Percentiles rank a stretch among this genome's conserved stretches.
Conservation (phyloP, 2,329 filamentous ascomycete genomes). For the Sporothrix variecibatus region DNA sequence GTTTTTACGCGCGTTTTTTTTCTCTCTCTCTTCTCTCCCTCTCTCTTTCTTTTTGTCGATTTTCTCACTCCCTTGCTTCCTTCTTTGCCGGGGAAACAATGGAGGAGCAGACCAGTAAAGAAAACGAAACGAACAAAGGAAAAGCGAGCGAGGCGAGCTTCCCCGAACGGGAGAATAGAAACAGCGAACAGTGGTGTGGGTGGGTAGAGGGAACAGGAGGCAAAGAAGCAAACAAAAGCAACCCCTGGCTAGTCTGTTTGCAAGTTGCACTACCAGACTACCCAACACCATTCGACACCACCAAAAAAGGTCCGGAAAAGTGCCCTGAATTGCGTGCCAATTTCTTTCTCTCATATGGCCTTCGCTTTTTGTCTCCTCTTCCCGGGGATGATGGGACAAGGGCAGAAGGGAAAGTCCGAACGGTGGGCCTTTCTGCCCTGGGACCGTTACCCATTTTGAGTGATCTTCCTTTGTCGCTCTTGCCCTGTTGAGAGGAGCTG, state of each 20-base stretch:
- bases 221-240: background rate
- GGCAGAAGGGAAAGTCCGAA: background rate
- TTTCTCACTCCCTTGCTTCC: background rate
- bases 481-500: background rate
- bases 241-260: conserved; percentile 8
- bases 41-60: background rate
- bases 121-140: background rate
- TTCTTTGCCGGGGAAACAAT: background rate
- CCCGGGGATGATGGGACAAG: background rate
- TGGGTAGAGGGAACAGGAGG: background rate
- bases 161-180: conserved; percentile 2
- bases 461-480: background rate
- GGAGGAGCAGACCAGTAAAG: background rate
- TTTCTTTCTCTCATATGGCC: background rate
- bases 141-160: background rate
- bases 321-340: background rate
- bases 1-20: background rate
- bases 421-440: background rate
- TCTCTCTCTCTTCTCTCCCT: background rate
- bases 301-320: background rate
- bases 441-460: background rate
- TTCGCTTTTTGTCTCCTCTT: background rate
- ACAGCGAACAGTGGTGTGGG: background rate
- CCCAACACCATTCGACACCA: background rate
- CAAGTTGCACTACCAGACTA: background rate